Conservation (phyloP, 192 early-diverging fungal species). For the Coemansia sp. region DNA sequence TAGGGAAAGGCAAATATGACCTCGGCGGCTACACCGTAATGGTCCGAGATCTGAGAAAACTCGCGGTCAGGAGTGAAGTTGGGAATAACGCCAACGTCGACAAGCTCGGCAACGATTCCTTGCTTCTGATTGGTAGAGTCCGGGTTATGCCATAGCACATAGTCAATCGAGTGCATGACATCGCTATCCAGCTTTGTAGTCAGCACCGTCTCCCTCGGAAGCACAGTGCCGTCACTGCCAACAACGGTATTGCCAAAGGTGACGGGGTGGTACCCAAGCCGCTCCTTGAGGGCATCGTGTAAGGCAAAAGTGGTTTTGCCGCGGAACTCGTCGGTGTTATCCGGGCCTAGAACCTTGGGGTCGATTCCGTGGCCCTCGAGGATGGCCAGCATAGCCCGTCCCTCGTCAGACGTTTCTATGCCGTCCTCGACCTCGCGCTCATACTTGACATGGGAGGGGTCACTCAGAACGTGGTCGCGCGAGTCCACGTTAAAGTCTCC, state of each 20-base stretch:
- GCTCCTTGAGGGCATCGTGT: conserved; percentile 59
- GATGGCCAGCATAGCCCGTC: conserved; percentile 58
- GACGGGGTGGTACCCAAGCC: conserved; percentile 68
- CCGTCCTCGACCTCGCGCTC: conserved; percentile 53
- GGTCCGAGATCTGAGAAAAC: conserved; percentile 55
- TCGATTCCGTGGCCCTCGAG: conserved; percentile 52
- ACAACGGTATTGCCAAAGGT: conserved; percentile 70
- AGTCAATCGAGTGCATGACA: conserved; percentile 54
- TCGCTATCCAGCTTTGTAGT: conserved; percentile 54
- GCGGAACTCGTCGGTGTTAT: conserved; percentile 39
- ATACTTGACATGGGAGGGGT: conserved; percentile 20
- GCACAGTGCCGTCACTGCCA: conserved; percentile 42
- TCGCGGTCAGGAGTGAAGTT: conserved; percentile 35
- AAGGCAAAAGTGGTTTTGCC: conserved; percentile 31
- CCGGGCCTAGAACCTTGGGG: conserved; percentile 38
- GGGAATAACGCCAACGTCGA: conserved; percentile 44
- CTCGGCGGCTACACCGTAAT: conserved; percentile 49
- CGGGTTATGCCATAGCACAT: conserved; percentile 53
- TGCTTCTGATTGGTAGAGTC: conserved; percentile 8
- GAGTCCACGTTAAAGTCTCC: conserved; percentile 68
- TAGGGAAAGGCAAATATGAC: too few species aligned
- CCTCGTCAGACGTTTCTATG: conserved; percentile 51
- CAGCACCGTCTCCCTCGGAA: conserved; percentile 62
- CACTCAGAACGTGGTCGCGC: conserved; percentile 33
- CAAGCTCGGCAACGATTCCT: conserved; percentile 13